These are phyloP conservation scores for Glycine tomentella DNA, from an alignment of 306 rosid species.

Conservation along the genomic window DNA sequence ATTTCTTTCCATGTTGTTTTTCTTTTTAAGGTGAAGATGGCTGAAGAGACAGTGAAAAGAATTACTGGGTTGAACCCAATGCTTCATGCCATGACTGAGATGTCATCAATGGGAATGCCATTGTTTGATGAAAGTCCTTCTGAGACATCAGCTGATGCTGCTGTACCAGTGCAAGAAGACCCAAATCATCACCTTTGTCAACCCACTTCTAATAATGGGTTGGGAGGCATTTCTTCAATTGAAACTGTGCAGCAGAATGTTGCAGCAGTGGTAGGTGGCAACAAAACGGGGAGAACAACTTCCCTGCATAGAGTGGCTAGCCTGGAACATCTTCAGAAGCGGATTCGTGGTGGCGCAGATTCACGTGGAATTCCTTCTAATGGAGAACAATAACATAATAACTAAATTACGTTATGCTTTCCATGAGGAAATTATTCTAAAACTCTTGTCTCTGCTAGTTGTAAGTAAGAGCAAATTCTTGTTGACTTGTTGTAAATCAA, in stretches of 20 bases:
- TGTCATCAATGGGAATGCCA: conserved; percentile 66
- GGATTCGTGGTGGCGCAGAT: conserved; percentile 66
- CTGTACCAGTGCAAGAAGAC: conserved; percentile 73
- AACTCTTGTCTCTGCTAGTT: conserved; percentile 37
- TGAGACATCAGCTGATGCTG: conserved; percentile 75
- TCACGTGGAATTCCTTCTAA: conserved; percentile 52
- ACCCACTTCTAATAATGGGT: conserved; percentile 52
- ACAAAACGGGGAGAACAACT: conserved; percentile 61
- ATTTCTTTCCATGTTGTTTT: conserved; percentile 36
- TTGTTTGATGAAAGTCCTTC: conserved; percentile 71
- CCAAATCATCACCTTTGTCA: conserved; percentile 59
- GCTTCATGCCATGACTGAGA: conserved; percentile 65
- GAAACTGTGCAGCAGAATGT: conserved; percentile 60
- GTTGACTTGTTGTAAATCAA: conserved; percentile 44
- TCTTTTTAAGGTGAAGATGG: conserved; percentile 76
- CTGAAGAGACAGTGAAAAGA: conserved; percentile 83
- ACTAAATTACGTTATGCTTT: conserved; percentile 25
- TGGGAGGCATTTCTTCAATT: conserved; percentile 57
- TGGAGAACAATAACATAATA: conserved; percentile 57
- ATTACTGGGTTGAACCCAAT: conserved; percentile 68
- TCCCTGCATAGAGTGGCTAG: conserved; percentile 90
- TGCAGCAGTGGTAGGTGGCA: conserved; percentile 52
- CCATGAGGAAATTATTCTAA: conserved; percentile 21
- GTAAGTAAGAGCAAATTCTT: conserved; percentile 49
- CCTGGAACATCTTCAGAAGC: conserved; percentile 94